phyloP scores from a whole-genome alignment of 805 yeast species.

The Starmerella roubikii region DNA sequence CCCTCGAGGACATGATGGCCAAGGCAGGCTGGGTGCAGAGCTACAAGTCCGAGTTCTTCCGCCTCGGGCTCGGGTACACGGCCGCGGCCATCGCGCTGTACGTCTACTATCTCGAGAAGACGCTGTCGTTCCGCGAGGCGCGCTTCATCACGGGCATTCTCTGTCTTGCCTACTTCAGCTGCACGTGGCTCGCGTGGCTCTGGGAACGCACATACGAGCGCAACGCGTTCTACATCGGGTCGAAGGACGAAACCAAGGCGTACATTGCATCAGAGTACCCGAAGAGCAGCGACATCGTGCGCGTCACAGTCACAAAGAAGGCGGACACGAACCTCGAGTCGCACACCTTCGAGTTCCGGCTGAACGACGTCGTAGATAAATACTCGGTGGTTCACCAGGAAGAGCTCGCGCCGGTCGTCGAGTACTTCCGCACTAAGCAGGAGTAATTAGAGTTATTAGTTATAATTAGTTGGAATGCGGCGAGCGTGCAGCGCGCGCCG shows the following conservation, averaged over 20 bases:
- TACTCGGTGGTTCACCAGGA: slow-evolving; percentile 11
- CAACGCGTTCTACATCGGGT: slow-evolving; percentile 16
- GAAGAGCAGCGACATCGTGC: slow-evolving; percentile 5
- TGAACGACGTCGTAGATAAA: slow-evolving; percentile 13
- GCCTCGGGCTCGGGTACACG: slow-evolving; percentile 14
- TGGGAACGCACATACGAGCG: slow-evolving; percentile 14
- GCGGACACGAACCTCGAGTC: not conserved
- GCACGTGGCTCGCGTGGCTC: slow-evolving; percentile 9
- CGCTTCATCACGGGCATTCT: slow-evolving; percentile 7
- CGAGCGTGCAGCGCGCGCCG: slow-evolving; percentile 1
- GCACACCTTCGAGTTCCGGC: not conserved
- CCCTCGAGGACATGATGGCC: slow-evolving; percentile 14
- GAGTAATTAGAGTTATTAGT: not conserved
- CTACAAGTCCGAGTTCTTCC: slow-evolving; percentile 13
- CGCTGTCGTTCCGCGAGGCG: slow-evolving; percentile 10
- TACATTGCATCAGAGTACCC: slow-evolving; percentile 12
- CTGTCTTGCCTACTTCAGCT: slow-evolving; percentile 12
- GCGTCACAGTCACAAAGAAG: slow-evolving; percentile 1
- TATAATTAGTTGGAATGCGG: too few relatives aligned
- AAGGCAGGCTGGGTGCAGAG: slow-evolving; percentile 17
- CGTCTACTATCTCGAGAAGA: slow-evolving; percentile 16
- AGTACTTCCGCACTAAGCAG: not conserved
- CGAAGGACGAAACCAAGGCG: slow-evolving; percentile 6
- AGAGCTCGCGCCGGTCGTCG: slow-evolving; percentile 6
- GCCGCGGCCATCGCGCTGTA: slow-evolving; percentile 14